Percentiles rank a stretch among this genome's conserved stretches.
Evolutionary conservation across 306 rosid genomes (phyloP).

Genomic region (Quercus dentata): DNA sequence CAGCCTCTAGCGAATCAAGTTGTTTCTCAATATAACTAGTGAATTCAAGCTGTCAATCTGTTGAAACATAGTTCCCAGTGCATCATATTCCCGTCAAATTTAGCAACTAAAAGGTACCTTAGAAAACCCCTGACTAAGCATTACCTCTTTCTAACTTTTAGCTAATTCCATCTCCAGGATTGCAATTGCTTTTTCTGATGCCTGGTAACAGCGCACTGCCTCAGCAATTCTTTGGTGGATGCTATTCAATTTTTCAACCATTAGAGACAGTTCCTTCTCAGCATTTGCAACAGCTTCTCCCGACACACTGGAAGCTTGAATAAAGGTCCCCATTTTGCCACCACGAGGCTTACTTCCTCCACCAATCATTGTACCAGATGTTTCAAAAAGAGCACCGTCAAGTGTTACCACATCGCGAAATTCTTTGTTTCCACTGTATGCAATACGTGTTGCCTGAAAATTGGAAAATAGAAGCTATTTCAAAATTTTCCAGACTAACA

Average conservation of each 20-base stretch:
- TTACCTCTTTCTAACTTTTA: conserved; percentile 80
- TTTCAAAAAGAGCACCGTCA: conserved; percentile 89
- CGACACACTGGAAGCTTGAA: conserved; percentile 76
- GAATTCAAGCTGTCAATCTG: conserved; percentile 82
- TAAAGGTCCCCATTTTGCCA: conserved; percentile 90
- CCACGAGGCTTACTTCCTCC: conserved; percentile 92
- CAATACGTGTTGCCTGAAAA: conserved; percentile 47
- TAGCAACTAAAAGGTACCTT: background rate
- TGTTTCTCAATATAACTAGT: conserved; percentile 76
- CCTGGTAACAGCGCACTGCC: conserved; percentile 43
- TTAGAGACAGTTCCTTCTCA: background rate
- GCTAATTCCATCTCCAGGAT: conserved; percentile 83
- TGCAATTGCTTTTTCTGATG: conserved; percentile 57
- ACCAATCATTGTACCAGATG: conserved; percentile 92
- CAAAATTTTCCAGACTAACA: conserved; percentile 8
- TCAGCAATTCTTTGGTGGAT: no score
- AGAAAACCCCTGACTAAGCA: conserved; percentile 12
- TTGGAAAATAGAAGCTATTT: conserved; percentile 14
- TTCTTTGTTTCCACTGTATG: conserved; percentile 34
- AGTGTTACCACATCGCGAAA: conserved; percentile 87
- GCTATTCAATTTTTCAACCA: no score
- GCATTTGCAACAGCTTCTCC: conserved; percentile 68
- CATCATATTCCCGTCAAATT: background rate
- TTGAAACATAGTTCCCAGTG: conserved; percentile 7
- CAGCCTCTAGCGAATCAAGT: conserved; percentile 72